Base-by-base conservation (phyloP, 2,329 filamentous ascomycete species). In the Knoxdaviesia capensis region DNA sequence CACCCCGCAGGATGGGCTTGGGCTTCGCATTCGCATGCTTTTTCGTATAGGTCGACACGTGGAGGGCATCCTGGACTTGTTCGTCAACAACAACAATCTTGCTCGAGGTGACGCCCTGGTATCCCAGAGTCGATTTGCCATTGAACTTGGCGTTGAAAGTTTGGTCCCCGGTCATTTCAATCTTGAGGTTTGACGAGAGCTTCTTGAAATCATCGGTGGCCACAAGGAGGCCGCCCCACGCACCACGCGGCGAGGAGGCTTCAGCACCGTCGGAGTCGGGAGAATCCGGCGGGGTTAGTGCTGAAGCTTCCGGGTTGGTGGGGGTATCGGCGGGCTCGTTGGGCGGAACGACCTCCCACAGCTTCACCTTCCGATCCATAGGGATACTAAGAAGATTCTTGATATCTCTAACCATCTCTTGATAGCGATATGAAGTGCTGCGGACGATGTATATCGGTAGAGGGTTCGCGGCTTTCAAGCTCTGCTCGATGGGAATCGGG, bases 1-100 rank as follows among this genome's bases (percentile, higher is more conserved):
- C 51, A 5, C 45, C 46, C 30, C 54, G 20, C 20, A 20, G 20
- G 20, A 20, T 20, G 20, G 20, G 20, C 34, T 38, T 36, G 10
- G 42, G 39, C 42, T 41, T 44, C 29, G 35, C 36, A 20, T 36
- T 43, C 6, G 20, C 35, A 28, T 35, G 11, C 28, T 36, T 31
- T 20, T 34, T 7, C 5, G 39, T 32, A 36, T 35, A 41, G n/a
- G 36, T 43, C 8, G 44, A 44, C 6, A 81, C 69, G 52, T 65
- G 76, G 9, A 59, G 59, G 40, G 75, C 71, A 11, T 66, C 66
- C 8, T 71, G 68, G 39, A 79, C 65, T 46, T 77, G 68, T 55
- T 94, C 85, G 54, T 96, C 88, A 5, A 96, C 62, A n/a, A 94
- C 74, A 40, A 94, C 68, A 4, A 77, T 74, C 52, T 83, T 75